Percentiles rank a stretch among this genome's conserved stretches.
phyloP scores from a whole-genome alignment of 1,284 basidiomycete species.

The Ustilago esculenta region DNA sequence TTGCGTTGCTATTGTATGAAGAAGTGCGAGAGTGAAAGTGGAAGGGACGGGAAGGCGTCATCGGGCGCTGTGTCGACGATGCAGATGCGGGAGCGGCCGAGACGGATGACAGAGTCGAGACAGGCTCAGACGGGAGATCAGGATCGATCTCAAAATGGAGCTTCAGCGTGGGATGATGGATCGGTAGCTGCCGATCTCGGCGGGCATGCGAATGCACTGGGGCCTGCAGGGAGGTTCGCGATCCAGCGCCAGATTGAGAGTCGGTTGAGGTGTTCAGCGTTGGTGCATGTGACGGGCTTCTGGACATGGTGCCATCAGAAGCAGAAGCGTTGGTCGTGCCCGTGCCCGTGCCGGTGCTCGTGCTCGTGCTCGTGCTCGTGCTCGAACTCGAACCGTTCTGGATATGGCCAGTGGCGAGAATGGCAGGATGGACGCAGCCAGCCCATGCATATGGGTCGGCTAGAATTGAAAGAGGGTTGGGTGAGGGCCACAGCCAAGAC shows the following conservation, averaged over 20 bases:
- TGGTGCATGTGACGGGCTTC: slow-evolving; percentile 4
- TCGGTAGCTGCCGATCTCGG: slow-evolving; percentile 37
- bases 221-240: slow-evolving; percentile 6
- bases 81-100: background rate
- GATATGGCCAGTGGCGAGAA: slow-evolving; percentile 2
- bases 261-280: slow-evolving; percentile 7
- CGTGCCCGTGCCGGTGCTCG: too few species aligned
- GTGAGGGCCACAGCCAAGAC: slow-evolving; percentile 55
- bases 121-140: slow-evolving; percentile 32
- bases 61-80: slow-evolving; percentile 17
- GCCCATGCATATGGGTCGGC: slow-evolving; percentile 42
- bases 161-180: slow-evolving; percentile 60
- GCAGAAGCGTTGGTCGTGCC: too few species aligned
- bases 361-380: too few species aligned
- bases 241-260: background rate
- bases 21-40: slow-evolving; percentile 32
- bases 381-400: slow-evolving; percentile 6
- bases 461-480: slow-evolving; percentile 29
- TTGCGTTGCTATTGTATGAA: slow-evolving; percentile 17
- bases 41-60: slow-evolving; percentile 20
- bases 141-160: slow-evolving; percentile 55
- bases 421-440: slow-evolving; percentile 6
- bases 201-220: slow-evolving; percentile 7
- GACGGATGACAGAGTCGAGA: background rate
- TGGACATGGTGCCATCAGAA: slow-evolving; percentile 2